Base-by-base conservation (phyloP, 108 stramenopile species). In the Skeletonema marinoi region DNA sequence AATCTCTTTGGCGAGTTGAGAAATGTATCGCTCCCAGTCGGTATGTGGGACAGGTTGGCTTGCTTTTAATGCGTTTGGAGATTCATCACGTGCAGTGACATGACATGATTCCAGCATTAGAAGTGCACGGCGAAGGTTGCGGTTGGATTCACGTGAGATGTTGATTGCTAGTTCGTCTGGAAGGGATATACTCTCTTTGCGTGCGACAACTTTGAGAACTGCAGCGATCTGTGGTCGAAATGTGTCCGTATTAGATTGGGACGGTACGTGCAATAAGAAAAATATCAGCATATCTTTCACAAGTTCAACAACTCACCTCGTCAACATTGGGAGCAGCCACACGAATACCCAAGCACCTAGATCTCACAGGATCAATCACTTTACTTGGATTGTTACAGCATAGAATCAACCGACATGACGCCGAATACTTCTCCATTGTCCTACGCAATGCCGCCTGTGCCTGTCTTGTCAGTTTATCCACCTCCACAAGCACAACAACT, bases 361-460 rank as follows among this genome's bases (percentile, higher is more conserved):
- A 91, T 9, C 98, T 93, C 29, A 99, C 85, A 4, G 99, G 99
- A 56, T 96, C 98, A 84, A 99, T 98, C 25, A 98, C 87, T 75
- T 96, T 96, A 74, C 83, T 86, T 9, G 86, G 93, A 79, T 85
- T 94, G 58, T 94, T 91, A 77, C 98, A 98, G 60, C 87, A 88
- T 31, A 99, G 84, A 76, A 99, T 97, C 60, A 99, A 78, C 30
- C 99, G 90, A 80, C 98, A 98, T n/a, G 87, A 78, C n/a, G 73
- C 51, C 3, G 91, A 92, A 81, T 97, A 98, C 77, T 97, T 98
- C 72, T 99, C 99, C 99, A 99, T 99, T 19, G 99, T 99, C 35
- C 98, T 88, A 74, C 99, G 89, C 60, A 98, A 75, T 13, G 89
- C 97, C 12, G 96, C 94, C 85, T 98, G 98, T 33, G 98, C 98